Conservation (phyloP, 176 grass and related monocot species). For the Hsuehochloa calcarea region DNA sequence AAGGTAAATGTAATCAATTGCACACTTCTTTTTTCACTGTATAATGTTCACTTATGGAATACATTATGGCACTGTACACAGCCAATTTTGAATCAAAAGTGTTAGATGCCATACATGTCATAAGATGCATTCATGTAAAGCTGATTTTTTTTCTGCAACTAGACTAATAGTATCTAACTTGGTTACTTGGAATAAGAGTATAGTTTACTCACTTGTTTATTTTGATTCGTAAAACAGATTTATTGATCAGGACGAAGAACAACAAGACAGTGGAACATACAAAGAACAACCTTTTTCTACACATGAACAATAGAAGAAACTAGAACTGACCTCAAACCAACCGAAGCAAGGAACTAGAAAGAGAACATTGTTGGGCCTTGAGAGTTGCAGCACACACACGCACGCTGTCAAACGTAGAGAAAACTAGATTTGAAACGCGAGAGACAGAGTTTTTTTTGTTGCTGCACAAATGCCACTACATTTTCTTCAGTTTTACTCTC, state of each 20-base stretch:
- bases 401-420: too few species aligned
- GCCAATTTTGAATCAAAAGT: slow-evolving; percentile 13
- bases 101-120: slow-evolving; percentile 4
- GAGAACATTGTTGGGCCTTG: too few species aligned
- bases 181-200: background rate
- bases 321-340: slow-evolving; percentile 2
- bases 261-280: slow-evolving; percentile 16
- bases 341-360: slow-evolving; percentile 29
- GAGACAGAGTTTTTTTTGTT: too few species aligned
- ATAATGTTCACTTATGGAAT: too few species aligned
- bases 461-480: too few species aligned
- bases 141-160: background rate
- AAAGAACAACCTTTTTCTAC: background rate
- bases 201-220: slow-evolving; percentile 25
- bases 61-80: too few species aligned
- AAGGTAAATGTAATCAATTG: too few species aligned
- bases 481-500: too few species aligned
- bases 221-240: slow-evolving; percentile 30
- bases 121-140: slow-evolving; percentile 15
- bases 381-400: too few species aligned
- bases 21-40: too few species aligned
- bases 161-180: background rate
- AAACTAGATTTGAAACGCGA: too few species aligned
- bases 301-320: slow-evolving; percentile 37
- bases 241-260: slow-evolving; percentile 19